A percentile compares a stretch with the other conserved stretches of the same genome.
phyloP scores from a whole-genome alignment of 2,329 filamentous ascomycete species.

The Claviceps monticola region DNA sequence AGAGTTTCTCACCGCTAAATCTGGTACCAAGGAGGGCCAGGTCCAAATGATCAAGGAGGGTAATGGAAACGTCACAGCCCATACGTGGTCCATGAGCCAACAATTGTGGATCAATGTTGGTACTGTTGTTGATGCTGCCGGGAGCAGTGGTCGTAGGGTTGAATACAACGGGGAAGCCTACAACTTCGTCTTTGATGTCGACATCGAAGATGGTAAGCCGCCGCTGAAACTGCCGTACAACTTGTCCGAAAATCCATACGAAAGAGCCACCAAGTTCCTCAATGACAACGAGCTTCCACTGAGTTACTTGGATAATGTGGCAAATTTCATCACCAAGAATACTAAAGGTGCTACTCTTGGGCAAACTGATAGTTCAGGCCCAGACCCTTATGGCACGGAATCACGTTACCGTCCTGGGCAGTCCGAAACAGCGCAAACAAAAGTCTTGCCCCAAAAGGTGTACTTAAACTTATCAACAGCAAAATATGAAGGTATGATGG shows the following conservation, averaged over 20 bases:
- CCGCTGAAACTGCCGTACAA: slow-evolving; percentile 91
- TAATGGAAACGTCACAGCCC: slow-evolving; percentile 71
- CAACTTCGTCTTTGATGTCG: slow-evolving; percentile 93
- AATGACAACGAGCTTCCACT: slow-evolving; percentile 78
- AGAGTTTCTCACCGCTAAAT: slow-evolving; percentile 68
- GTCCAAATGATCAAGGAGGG: slow-evolving; percentile 79
- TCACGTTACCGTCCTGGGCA: slow-evolving; percentile 61
- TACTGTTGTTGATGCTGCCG: slow-evolving; percentile 83
- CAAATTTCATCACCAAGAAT: slow-evolving; percentile 83
- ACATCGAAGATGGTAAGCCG: slow-evolving; percentile 88
- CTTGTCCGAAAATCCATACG: slow-evolving; percentile 81
- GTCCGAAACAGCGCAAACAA: slow-evolving; percentile 29
- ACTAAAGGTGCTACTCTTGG: slow-evolving; percentile 79
- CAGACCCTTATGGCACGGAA: slow-evolving; percentile 68
- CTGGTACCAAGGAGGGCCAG: slow-evolving; percentile 91
- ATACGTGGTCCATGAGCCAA: slow-evolving; percentile 66
- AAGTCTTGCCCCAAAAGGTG: slow-evolving; percentile 61
- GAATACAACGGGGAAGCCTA: slow-evolving; percentile 76
- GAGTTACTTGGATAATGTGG: slow-evolving; percentile 78
- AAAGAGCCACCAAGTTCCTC: slow-evolving; percentile 82
- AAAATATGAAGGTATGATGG: slow-evolving; percentile 42
- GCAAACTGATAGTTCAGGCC: slow-evolving; percentile 35
- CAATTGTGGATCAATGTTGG: slow-evolving; percentile 77
- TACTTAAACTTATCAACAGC: slow-evolving; percentile 67
- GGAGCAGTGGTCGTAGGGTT: slow-evolving; percentile 66